Conservation (phyloP, 108 stramenopile genomes). For the Mediolabrus comicus region DNA sequence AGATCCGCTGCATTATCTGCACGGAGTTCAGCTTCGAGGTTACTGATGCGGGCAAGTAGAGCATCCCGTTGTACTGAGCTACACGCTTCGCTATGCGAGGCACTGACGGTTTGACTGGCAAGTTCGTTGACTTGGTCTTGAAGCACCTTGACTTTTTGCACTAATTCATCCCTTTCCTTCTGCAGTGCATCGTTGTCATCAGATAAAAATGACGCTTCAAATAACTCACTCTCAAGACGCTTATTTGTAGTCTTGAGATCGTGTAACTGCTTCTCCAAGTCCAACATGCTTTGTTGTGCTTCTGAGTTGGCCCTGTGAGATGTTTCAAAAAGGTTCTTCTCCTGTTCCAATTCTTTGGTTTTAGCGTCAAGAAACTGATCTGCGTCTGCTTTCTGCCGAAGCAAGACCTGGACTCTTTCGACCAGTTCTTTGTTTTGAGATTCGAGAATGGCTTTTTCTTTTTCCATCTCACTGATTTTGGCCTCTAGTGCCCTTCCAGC, state of each 20-base stretch:
- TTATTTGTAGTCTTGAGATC: constrained; percentile 17
- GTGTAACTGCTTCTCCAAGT: constrained; percentile 25
- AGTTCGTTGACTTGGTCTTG: constrained; percentile 16
- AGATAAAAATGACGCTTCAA: constrained; percentile 30
- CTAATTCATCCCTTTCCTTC: constrained; percentile 19
- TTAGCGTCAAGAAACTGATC: constrained; percentile 5
- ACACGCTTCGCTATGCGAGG: neutral
- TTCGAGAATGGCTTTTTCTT: neutral
- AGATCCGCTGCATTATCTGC: constrained; percentile 32
- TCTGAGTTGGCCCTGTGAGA: constrained; percentile 5
- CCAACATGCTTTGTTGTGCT: constrained; percentile 11
- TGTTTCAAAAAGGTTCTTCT: constrained; percentile 9
- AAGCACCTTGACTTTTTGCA: constrained; percentile 10
- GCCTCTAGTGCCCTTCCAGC: constrained; percentile 8
- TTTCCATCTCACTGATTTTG: constrained; percentile 1
- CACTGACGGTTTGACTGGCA: constrained; percentile 3
- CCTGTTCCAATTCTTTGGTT: constrained; percentile 14
- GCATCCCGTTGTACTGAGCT: constrained; percentile 22
- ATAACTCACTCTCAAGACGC: constrained; percentile 22
- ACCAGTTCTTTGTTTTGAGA: constrained; percentile 12
- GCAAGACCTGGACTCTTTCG: constrained; percentile 3
- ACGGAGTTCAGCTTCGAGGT: constrained; percentile 34
- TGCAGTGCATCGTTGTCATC: constrained; percentile 18
- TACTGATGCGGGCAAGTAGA: constrained; percentile 21
- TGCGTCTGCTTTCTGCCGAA: constrained; percentile 18